These are phyloP conservation scores for Zarea fungicola DNA, from an alignment of 2,329 filamentous ascomycete genomes.

Conservation along the genomic window DNA sequence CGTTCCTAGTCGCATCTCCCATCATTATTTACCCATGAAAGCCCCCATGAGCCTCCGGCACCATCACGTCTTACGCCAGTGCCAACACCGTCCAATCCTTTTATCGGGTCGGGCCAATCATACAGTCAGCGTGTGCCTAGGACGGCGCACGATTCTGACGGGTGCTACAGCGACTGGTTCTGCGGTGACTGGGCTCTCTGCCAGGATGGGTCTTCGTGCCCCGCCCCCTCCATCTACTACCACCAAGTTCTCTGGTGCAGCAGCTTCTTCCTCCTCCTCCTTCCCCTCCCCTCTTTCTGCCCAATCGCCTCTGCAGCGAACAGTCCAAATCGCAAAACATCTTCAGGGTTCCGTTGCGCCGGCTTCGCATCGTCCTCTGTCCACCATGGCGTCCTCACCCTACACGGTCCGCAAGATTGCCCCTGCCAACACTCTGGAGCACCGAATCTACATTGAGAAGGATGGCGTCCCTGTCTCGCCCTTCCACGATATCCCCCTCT, in stretches of 20 bases:
- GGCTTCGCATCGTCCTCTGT: slow-evolving; percentile 19
- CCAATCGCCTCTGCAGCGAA: slow-evolving; percentile 46
- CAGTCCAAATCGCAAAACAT: slow-evolving; percentile 51
- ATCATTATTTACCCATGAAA: no score
- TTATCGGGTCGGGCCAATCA: slow-evolving; percentile 6
- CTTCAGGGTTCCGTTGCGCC: slow-evolving; percentile 35
- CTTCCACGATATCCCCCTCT: slow-evolving; percentile 98
- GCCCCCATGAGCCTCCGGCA: background rate
- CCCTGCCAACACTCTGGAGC: slow-evolving; percentile 87
- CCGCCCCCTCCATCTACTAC: slow-evolving; percentile 32
- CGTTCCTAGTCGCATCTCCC: no score
- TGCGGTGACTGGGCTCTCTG: background rate
- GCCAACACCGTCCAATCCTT: background rate
- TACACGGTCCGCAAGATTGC: slow-evolving; percentile 85
- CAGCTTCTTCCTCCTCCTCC: slow-evolving; percentile 20
- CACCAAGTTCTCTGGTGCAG: slow-evolving; percentile 15
- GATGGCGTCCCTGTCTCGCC: slow-evolving; percentile 90
- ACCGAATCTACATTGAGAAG: slow-evolving; percentile 97
- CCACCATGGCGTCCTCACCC: slow-evolving; percentile 54
- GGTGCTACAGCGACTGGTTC: slow-evolving; percentile 9
- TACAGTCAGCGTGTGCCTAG: background rate
- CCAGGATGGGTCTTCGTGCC: slow-evolving; percentile 26
- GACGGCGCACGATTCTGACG: background rate
- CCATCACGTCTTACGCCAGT: slow-evolving; percentile 5
- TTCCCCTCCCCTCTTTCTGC: slow-evolving; percentile 20